Evolutionary conservation across 208 protist species (phyloP).

Genomic region (Leptomonas pyrrhocoris): DNA sequence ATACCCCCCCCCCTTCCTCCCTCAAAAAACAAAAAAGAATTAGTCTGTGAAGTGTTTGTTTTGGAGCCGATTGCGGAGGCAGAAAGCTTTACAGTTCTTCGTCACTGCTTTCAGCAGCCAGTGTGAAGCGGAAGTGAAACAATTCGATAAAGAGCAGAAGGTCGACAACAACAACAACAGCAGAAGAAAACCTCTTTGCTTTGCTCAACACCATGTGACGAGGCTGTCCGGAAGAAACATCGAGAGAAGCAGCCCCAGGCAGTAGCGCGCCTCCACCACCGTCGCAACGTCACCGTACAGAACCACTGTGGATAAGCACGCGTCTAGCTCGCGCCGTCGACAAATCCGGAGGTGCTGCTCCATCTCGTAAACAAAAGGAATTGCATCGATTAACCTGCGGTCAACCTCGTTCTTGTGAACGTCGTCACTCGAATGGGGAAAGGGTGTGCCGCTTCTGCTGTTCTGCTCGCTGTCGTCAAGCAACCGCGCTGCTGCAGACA

Average conservation of each 20-base stretch:
- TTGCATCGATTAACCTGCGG: not conserved
- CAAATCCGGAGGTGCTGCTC: slow-evolving; percentile 15
- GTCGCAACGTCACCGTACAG: slow-evolving; percentile 12
- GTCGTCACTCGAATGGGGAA: not conserved
- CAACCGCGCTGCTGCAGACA: not conserved
- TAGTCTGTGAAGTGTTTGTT: no score
- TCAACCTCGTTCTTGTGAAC: not conserved
- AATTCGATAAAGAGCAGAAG: no score
- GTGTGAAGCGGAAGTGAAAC: no score
- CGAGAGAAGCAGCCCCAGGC: slow-evolving; percentile 10
- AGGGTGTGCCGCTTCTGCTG: not conserved
- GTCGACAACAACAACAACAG: no score
- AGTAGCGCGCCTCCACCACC: slow-evolving; percentile 2
- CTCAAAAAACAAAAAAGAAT: no score
- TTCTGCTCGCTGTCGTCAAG: not conserved
- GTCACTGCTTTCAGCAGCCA: no score
- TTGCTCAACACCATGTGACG: slow-evolving; percentile 18
- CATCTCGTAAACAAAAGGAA: slow-evolving; percentile 1
- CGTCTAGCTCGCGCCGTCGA: slow-evolving; percentile 8
- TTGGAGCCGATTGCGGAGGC: no score
- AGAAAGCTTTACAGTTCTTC: no score
- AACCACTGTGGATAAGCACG: slow-evolving; percentile 18
- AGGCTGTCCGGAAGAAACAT: slow-evolving; percentile 12
- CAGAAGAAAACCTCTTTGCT: not conserved
- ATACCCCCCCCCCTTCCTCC: no score